Base-by-base conservation (phyloP, 1,284 basidiomycete species). In the Sporisorium reilianum region DNA sequence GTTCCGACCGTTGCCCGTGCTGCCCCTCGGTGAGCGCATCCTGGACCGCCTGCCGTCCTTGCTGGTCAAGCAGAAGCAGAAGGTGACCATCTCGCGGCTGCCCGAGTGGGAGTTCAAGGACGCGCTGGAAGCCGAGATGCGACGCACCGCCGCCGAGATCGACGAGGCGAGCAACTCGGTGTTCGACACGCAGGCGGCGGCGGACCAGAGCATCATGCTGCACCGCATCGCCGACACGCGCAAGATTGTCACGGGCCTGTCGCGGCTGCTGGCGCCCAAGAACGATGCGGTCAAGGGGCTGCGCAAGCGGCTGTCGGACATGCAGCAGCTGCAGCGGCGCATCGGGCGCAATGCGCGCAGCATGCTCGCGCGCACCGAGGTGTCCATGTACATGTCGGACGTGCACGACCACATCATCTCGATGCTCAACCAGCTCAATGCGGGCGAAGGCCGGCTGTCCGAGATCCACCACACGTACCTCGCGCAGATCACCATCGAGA, bases 391-490 rank as follows among this genome's bases (percentile, higher is more conserved):
- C 84, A 90, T 97, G 86, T 93, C 93, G 48, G 95, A 98, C 85
- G 89, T 98, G 4, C 92, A 95, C 87, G 94, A 98, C 86, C 95
- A 98, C 85, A 94, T 97, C 72, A 85, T 95, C 30, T 91, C 93
- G 2, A 87, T 97, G 72, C 92, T 95, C 78, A 91, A 92, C 77
- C 90, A 93, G 3, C 88, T 98, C 52, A 89, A 88, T n/a, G 92
- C 96, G 84, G 93, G 93, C 85, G 95, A 97, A 82, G 91, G 91
- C 40, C 91, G 94, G 85, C 87, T 98, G 25, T 91, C 91, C 63
- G 91, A 96, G 78, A 92, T 92, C 28, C 94, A 97, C 81, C 92
- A 92, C 1, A 90, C 90, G 0, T 97, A 96, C 84, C 87, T 96
- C 14, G 89, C 91, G 7, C 90, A 94, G 67, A 88, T 97, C 3